phyloP scores from a whole-genome alignment of 176 grass and related monocot genomes.

The Aechmea fasciata region DNA sequence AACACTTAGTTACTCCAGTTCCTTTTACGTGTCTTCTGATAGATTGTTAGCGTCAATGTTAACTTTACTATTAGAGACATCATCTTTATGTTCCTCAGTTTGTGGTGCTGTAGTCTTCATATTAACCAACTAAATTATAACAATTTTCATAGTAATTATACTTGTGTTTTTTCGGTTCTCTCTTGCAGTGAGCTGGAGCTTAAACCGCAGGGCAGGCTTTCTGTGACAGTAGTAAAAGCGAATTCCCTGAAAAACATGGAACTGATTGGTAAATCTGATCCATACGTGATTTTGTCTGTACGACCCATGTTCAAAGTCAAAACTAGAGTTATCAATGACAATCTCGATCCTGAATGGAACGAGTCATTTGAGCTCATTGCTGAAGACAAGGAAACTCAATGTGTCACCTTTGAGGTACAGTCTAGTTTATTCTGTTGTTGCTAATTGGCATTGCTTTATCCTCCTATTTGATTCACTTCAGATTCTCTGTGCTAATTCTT shows the following conservation, averaged over 20 bases:
- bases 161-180: neutral
- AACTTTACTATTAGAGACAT: too few species aligned
- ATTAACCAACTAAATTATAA: neutral
- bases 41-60: too few species aligned
- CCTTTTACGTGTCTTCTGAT: too few species aligned
- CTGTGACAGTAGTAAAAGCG: slow-evolving; percentile 54
- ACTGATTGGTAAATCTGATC: slow-evolving; percentile 92
- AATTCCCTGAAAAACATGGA: slow-evolving; percentile 89
- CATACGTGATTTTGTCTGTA: slow-evolving; percentile 76
- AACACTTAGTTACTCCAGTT: too few species aligned
- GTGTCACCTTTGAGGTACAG: slow-evolving; percentile 53
- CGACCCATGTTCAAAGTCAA: slow-evolving; percentile 91
- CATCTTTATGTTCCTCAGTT: too few species aligned
- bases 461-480: neutral
- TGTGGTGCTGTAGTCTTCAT: too few species aligned
- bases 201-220: slow-evolving; percentile 76
- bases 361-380: slow-evolving; percentile 76
- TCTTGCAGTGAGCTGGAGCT: slow-evolving; percentile 84
- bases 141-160: slow-evolving; percentile 6
- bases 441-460: neutral
- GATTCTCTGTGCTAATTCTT: too few species aligned
- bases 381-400: slow-evolving; percentile 93
- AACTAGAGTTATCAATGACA: slow-evolving; percentile 80
- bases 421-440: neutral
- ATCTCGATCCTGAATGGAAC: slow-evolving; percentile 82